A percentile compares a stretch with the other conserved stretches of the same genome.
These are phyloP conservation scores for Ganoderma lucidum DNA, from an alignment of 1,284 basidiomycete species.

Conservation along the genomic window DNA sequence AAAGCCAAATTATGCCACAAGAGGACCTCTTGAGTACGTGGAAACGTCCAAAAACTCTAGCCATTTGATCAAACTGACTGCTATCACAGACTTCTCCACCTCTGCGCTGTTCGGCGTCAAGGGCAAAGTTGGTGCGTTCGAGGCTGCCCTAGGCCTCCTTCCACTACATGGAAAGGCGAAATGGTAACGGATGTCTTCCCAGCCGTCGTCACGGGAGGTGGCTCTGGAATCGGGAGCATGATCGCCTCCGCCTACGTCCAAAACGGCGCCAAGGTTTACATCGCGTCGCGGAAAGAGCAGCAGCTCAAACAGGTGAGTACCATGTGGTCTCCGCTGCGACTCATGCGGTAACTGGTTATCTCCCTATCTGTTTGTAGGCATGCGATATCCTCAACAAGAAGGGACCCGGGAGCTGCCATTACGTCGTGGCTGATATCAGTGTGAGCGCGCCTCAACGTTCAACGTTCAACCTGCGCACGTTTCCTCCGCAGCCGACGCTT, in stretches of 20 bases:
- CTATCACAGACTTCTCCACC: constrained; percentile 59
- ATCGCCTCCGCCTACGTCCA: constrained; percentile 83
- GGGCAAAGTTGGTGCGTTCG: constrained; percentile 72
- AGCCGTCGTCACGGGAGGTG: constrained; percentile 86
- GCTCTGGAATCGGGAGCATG: constrained; percentile 82
- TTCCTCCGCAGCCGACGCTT: neutral
- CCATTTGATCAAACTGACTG: constrained; percentile 1
- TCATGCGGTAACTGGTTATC: neutral
- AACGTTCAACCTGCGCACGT: neutral
- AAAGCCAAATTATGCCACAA: neutral
- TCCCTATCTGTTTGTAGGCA: constrained; percentile 51
- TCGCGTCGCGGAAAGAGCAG: constrained; percentile 83
- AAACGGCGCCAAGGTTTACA: constrained; percentile 71
- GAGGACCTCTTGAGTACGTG: neutral
- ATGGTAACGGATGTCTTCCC: constrained; percentile 6
- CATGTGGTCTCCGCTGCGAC: neutral
- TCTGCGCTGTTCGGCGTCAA: constrained; percentile 75
- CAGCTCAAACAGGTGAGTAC: constrained; percentile 74
- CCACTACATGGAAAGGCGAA: constrained; percentile 11
- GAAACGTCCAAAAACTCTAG: neutral
- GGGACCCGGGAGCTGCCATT: constrained; percentile 68
- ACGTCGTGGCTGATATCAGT: constrained; percentile 76
- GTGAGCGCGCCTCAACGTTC: constrained; percentile 49
- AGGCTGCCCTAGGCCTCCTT: neutral
- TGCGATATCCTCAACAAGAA: constrained; percentile 64